Base-by-base conservation (phyloP, 2,329 filamentous ascomycete species). In the Fusarium foetens region DNA sequence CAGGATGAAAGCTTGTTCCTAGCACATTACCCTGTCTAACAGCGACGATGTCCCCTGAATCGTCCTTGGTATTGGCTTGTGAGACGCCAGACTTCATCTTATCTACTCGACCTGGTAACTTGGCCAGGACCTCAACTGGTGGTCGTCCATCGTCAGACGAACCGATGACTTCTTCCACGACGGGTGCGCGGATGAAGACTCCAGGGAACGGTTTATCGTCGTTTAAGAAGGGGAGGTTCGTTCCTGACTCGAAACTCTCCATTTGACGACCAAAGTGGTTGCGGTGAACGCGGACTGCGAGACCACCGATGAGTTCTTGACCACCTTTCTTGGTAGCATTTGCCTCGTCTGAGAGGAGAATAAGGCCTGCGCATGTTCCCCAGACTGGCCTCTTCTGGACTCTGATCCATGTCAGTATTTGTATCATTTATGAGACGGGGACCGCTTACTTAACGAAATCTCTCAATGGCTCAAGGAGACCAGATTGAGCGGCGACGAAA, bases 181-280 rank as follows among this genome's bases (percentile, higher is more conserved):
- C 92, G 0, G 96, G 96, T 0, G 96, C 96, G 13, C 96, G 89
- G 77, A 99, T 99, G 81, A 99, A 99, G 36, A 98, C 92, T 3
- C 91, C 94, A 5, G 90, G 89, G 79, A 97, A 98, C 0, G 77
- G 75, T 0, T 71, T 78, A 8, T 76, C 75, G 19, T 75, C 79
- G 19, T 73, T 77, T 9, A 97, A 83, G 76, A 97, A 97, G 0
- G 91, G 90, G 29, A 98, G 84, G 19, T 92, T 83, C 36, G 98
- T 81, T 51, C 90, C 87, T 0, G 92, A 90, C 77, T 96, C 90
- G 81, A 98, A 98, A 79, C 93, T 97, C 82, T 98, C 94, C 19
- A 93, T 92, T 82, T 99, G 96, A 60, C 95, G 89, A 7, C 96
- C 96, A 79, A 98, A 99, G 81, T 98, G 94, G 79, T 98, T 99